Base-by-base conservation (phyloP, 2,329 filamentous ascomycete genomes). In the Trichocomaceae sp. region DNA sequence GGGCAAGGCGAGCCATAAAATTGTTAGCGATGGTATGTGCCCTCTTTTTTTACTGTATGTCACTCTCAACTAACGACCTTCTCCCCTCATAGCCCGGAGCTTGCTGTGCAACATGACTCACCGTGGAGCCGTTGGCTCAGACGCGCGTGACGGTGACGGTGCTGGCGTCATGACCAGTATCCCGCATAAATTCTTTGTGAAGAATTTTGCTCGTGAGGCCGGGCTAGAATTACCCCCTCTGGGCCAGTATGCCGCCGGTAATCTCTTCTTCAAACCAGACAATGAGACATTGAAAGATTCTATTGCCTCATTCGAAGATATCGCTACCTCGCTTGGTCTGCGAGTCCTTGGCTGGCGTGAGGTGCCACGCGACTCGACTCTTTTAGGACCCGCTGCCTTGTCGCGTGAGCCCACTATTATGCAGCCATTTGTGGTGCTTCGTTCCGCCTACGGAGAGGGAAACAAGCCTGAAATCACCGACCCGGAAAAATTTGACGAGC, bases 61-160 rank as follows among this genome's bases (percentile, higher is more conserved):
- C 26, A 29, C 10, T 5, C 9, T 35, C 10, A 50, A 57, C 71
- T 75, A 63, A 78, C 70, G 57, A 39, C 2, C 59, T 42, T 55
- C 8, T 44, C 47, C 12, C 37, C 60, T 31, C 58, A 45, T 65
- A 93, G 89, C 91, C 63, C 87, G 89, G 62, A 95, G 91, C 75
- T 81, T 99, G 59, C 85, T 99, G 60, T 99, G 93, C 82, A 97
- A 99, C 82, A 99, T 99, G 93, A 97, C 93, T 80, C 93, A 99
- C 80, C 87, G 93, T 72, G 93, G 93, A 80, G 93, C 93, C 61
- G 92, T 97, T 65, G 93, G 93, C 64, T 97, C 93, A 58, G 93
- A 99, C 79, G 90, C 90, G 69, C 87, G 93, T 79, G 93, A 99
- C 72, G 93, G 93, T 71, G 93, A 99, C 72, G 93, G 93, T 72